A percentile compares a stretch with the other conserved stretches of the same genome.
These are phyloP conservation scores for Allium fistulosum DNA, from an alignment of 106 monocot genomes.

Conservation along the genomic window DNA sequence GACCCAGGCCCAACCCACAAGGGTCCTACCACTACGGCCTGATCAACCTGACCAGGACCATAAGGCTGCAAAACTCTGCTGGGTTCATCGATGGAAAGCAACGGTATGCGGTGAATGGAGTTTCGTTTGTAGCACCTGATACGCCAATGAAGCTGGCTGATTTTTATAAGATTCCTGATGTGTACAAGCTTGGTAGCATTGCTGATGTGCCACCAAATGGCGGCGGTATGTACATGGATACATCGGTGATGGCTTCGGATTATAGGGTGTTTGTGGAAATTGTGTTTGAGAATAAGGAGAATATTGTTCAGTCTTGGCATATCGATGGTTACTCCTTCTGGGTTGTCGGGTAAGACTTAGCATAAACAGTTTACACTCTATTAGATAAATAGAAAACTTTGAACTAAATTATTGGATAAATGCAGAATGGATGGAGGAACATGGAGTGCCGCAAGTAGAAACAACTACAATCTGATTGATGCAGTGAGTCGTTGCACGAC, in stretches of 20 bases:
- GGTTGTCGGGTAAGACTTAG: conserved; percentile 4
- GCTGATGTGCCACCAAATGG: conserved; percentile 26
- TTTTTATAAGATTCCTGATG: conserved; percentile 56
- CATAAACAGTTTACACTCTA: too few relatives aligned
- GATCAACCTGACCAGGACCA: conserved; percentile 52
- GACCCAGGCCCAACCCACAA: conserved; percentile 83
- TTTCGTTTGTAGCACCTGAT: conserved; percentile 55
- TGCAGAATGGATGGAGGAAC: conserved; percentile 4
- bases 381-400: not conserved
- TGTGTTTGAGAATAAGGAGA: conserved; percentile 55
- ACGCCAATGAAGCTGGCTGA: conserved; percentile 82
- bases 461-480: conserved; percentile 44
- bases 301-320: too few relatives aligned
- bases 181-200: conserved; percentile 70
- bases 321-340: too few relatives aligned
- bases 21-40: conserved; percentile 83
- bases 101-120: conserved; percentile 65
- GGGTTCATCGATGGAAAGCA: conserved; percentile 44
- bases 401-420: conserved; percentile 33
- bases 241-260: conserved; percentile 62
- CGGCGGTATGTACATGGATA: conserved; percentile 30
- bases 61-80: conserved; percentile 57
- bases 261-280: conserved; percentile 54
- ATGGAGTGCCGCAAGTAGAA: too few relatives aligned
- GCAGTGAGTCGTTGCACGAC: conserved; percentile 53